A percentile compares a stretch with the other conserved stretches of the same genome.
These are phyloP conservation scores for Amborella trichopoda DNA, from an alignment of 164 flowering plant genomes.

Conservation along the genomic window DNA sequence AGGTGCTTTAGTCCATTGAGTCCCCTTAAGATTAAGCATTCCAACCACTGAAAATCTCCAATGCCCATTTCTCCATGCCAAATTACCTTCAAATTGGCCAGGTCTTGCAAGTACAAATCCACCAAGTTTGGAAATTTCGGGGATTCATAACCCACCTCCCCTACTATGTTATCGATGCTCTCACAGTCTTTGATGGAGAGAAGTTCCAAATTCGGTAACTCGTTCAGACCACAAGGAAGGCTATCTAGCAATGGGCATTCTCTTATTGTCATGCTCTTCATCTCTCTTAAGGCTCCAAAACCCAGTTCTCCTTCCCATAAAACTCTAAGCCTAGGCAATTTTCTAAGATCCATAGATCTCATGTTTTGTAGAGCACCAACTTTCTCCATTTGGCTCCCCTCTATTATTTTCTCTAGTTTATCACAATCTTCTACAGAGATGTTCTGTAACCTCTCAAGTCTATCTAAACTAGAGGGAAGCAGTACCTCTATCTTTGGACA, in stretches of 20 bases:
- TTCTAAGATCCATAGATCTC: background rate
- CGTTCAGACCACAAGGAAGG: conserved; percentile 1
- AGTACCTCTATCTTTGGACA: background rate
- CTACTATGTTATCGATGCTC: background rate
- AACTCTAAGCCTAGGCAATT: background rate
- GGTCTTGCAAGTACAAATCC: background rate
- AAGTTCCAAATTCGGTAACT: background rate
- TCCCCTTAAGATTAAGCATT: conserved; percentile 1
- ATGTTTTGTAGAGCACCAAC: conserved; percentile 2
- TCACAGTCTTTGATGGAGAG: background rate
- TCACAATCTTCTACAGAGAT: background rate
- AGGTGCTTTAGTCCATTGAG: background rate
- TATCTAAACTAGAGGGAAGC: background rate
- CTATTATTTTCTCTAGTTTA: background rate
- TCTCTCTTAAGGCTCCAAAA: background rate
- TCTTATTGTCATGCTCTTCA: background rate
- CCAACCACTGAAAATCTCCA: background rate
- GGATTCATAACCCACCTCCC: background rate
- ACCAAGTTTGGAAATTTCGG: background rate
- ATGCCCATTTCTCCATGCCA: background rate
- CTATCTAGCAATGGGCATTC: background rate
- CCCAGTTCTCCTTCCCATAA: conserved; percentile 3
- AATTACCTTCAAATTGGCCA: conserved; percentile 2
- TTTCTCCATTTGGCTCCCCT: background rate
- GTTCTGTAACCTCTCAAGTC: background rate